A percentile compares a stretch with the other conserved stretches of the same genome.
Conservation (phyloP, 2,329 filamentous ascomycete species). For the Phaeophleospora eucalypticola region DNA sequence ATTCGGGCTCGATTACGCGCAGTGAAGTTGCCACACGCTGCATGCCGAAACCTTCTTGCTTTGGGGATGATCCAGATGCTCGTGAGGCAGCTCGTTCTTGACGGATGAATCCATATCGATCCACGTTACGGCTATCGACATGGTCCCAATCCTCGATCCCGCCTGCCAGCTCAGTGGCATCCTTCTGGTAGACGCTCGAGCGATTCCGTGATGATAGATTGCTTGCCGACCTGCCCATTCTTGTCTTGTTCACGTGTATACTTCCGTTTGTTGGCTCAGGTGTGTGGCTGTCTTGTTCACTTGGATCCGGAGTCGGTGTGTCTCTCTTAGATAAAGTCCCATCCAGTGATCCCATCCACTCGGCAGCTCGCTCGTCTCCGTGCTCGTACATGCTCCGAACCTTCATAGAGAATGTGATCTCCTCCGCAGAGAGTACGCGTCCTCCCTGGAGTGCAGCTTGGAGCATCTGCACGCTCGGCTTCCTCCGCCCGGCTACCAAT, state of each 20-base stretch:
- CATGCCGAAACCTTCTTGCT: conserved; percentile 34
- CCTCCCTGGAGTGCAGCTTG: conserved; percentile 32
- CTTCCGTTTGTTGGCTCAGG: conserved; percentile 7
- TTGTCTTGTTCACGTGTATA: conserved; percentile 3
- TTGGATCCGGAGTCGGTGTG: conserved; percentile 11
- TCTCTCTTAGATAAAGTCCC: conserved; percentile 4
- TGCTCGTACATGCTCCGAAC: conserved; percentile 62
- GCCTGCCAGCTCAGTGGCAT: conserved; percentile 56
- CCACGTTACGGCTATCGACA: conserved; percentile 55
- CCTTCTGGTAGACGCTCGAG: conserved; percentile 33
- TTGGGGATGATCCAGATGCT: conserved; percentile 21
- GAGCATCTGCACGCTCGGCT: conserved; percentile 36
- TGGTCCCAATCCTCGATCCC: conserved; percentile 64
- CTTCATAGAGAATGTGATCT: conserved; percentile 59
- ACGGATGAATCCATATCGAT: conserved; percentile 63
- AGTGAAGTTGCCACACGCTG: conserved; percentile 59
- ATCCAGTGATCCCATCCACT: conserved; percentile 33
- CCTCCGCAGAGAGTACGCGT: conserved; percentile 59
- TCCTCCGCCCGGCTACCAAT: conserved; percentile 29
- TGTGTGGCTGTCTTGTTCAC: conserved; percentile 7
- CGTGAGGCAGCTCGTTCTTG: conserved; percentile 37
- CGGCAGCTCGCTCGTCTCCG: conserved; percentile 53
- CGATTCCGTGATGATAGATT: conserved; percentile 12
- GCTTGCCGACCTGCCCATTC: conserved; percentile 3
- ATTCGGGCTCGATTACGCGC: conserved; percentile 53